These are phyloP conservation scores for Cercophora sp. DNA, from an alignment of 495 filamentous ascomycete genomes.

Conservation along the genomic window DNA sequence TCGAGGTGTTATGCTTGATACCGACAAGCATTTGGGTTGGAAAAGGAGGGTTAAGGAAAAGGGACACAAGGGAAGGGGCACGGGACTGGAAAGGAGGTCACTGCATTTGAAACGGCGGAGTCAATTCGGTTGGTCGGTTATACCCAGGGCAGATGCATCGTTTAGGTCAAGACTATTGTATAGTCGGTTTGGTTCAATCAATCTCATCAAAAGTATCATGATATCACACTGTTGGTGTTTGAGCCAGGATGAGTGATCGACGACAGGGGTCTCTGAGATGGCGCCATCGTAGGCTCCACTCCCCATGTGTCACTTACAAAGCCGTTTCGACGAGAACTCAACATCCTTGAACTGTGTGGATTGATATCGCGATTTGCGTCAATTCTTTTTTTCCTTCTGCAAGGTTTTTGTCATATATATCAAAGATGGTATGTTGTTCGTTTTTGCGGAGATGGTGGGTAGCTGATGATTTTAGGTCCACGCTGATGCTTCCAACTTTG, in stretches of 20 bases:
- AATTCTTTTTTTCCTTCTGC: too few species aligned
- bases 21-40: too few species aligned
- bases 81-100: too few species aligned
- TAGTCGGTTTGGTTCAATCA: neutral
- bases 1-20: slow-evolving; percentile 38
- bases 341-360: too few species aligned
- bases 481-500: slow-evolving; percentile 79
- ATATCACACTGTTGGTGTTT: neutral
- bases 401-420: neutral
- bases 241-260: neutral
- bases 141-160: too few species aligned
- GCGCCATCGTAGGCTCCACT: neutral
- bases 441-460: neutral
- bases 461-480: slow-evolving; percentile 58
- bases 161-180: too few species aligned
- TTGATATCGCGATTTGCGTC: too few species aligned
- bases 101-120: too few species aligned
- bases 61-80: neutral
- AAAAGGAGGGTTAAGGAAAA: too few species aligned
- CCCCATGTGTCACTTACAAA: neutral
- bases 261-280: too few species aligned
- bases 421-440: neutral
- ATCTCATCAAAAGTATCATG: neutral
- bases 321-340: neutral
- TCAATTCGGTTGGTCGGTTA: slow-evolving; percentile 1